Conservation (phyloP, 345 rosid species). For the Melaleuca quinquenervia region DNA sequence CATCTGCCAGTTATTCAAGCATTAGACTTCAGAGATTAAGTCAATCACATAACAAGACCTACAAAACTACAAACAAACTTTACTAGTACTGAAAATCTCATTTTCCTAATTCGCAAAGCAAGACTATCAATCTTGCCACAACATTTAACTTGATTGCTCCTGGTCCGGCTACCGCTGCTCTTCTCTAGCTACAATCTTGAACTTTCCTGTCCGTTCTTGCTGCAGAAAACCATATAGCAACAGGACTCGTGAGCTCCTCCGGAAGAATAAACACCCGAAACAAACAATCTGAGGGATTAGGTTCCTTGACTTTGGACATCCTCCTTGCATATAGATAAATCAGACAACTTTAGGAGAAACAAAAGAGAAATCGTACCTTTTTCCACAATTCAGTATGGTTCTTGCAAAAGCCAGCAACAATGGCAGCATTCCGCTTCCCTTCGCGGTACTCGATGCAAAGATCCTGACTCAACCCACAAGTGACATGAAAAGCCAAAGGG, state of each 20-base stretch:
- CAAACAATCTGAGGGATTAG: background rate
- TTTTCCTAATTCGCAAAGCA: background rate
- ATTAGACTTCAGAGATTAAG: background rate
- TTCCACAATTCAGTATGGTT: slow-evolving; percentile 68
- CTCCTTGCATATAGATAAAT: background rate
- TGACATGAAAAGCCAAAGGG: slow-evolving; percentile 57
- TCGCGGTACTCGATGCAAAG: slow-evolving; percentile 67
- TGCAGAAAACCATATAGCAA: slow-evolving; percentile 22
- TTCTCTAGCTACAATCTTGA: slow-evolving; percentile 86
- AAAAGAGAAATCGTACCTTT: slow-evolving; percentile 26
- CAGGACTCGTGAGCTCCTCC: background rate
- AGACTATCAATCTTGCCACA: background rate
- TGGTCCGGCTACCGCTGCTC: slow-evolving; percentile 1
- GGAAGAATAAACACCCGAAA: background rate
- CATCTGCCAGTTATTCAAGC: background rate
- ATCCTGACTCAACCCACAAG: slow-evolving; percentile 74
- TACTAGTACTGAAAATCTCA: background rate
- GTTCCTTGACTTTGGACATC: background rate
- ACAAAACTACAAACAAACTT: background rate
- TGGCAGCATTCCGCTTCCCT: slow-evolving; percentile 50
- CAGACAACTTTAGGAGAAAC: background rate
- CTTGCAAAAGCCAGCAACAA: slow-evolving; percentile 87
- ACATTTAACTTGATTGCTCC: background rate
- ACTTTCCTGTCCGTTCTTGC: slow-evolving; percentile 91
- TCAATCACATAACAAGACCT: background rate